Evolutionary conservation across 441 rosid species (phyloP).

Genomic region (Cnidoscolus chayamansa): DNA sequence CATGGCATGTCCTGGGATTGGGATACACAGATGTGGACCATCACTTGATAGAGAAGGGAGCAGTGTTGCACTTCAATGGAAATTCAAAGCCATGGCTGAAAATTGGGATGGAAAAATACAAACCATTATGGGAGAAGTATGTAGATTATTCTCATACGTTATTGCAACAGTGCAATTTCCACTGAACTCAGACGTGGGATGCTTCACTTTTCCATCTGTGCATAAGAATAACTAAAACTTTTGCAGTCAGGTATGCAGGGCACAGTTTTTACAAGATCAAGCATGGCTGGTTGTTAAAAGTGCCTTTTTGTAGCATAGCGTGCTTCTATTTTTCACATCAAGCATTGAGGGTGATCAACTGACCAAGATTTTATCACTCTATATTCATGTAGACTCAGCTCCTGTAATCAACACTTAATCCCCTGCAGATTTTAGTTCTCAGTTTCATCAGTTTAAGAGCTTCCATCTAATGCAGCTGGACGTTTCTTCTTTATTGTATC

Average conservation of each 20-base stretch:
- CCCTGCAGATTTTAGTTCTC: not conserved
- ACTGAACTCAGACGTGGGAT: constrained; percentile 31
- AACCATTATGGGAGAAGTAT: constrained; percentile 87
- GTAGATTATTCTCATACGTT: constrained; percentile 73
- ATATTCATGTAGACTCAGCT: not conserved
- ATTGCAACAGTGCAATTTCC: constrained; percentile 82
- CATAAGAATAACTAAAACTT: constrained; percentile 7
- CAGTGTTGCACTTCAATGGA: constrained; percentile 91
- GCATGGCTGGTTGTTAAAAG: constrained; percentile 32
- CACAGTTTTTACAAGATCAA: constrained; percentile 35
- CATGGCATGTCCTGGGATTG: constrained; percentile 86
- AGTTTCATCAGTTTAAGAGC: not conserved
- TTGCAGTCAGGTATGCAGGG: constrained; percentile 32
- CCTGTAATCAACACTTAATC: not conserved
- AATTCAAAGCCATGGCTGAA: constrained; percentile 97
- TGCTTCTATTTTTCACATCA: constrained; percentile 9
- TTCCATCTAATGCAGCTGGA: too few species aligned
- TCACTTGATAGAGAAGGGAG: constrained; percentile 76
- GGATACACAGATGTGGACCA: constrained; percentile 84
- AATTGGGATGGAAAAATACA: constrained; percentile 88
- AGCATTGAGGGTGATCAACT: constrained; percentile 1
- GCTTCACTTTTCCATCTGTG: constrained; percentile 5
- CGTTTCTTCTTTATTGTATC: too few species aligned
- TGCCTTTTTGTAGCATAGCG: constrained; percentile 31
- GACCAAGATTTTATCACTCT: not conserved